Conservation (phyloP, 2,329 filamentous ascomycete genomes). For the Colletotrichum horii region DNA sequence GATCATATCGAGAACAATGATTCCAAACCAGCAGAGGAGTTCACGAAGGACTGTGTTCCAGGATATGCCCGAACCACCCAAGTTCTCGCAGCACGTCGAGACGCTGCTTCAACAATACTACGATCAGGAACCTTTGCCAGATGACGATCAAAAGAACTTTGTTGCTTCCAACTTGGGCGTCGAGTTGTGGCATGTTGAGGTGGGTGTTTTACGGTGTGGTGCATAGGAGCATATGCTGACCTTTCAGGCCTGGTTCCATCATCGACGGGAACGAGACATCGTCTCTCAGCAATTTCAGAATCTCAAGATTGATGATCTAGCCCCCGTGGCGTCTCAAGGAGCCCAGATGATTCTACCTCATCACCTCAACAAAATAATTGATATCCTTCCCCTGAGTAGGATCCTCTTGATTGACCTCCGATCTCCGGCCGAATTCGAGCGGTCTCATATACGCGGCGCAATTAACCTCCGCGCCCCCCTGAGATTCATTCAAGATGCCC, state of each 20-base stretch:
- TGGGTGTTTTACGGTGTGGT: constrained; percentile 28
- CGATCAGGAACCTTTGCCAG: constrained; percentile 50
- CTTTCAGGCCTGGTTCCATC: constrained; percentile 56
- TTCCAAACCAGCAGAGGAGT: constrained; percentile 50
- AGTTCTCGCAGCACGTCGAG: constrained; percentile 54
- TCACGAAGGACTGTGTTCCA: constrained; percentile 44
- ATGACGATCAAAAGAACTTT: constrained; percentile 55
- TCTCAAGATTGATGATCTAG: constrained; percentile 44
- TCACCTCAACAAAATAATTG: constrained; percentile 54
- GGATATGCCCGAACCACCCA: constrained; percentile 45
- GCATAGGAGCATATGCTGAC: not conserved
- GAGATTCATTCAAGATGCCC: constrained; percentile 51
- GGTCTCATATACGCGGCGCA: constrained; percentile 56
- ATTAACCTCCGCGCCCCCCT: constrained; percentile 57
- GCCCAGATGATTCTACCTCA: constrained; percentile 56
- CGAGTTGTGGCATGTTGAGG: constrained; percentile 54
- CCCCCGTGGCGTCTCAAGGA: constrained; percentile 33
- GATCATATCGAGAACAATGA: constrained; percentile 43
- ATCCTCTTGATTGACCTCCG: constrained; percentile 57
- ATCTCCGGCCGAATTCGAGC: constrained; percentile 49
- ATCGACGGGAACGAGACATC: constrained; percentile 54
- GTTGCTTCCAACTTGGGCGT: constrained; percentile 60
- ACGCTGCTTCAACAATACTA: constrained; percentile 60
- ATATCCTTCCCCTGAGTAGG: constrained; percentile 52
- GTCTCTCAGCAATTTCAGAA: constrained; percentile 50